Percentiles rank a stretch among this genome's conserved stretches.
These are phyloP conservation scores for Curvularia spicifera DNA, from an alignment of 2,329 filamentous ascomycete genomes.

Conservation along the genomic window DNA sequence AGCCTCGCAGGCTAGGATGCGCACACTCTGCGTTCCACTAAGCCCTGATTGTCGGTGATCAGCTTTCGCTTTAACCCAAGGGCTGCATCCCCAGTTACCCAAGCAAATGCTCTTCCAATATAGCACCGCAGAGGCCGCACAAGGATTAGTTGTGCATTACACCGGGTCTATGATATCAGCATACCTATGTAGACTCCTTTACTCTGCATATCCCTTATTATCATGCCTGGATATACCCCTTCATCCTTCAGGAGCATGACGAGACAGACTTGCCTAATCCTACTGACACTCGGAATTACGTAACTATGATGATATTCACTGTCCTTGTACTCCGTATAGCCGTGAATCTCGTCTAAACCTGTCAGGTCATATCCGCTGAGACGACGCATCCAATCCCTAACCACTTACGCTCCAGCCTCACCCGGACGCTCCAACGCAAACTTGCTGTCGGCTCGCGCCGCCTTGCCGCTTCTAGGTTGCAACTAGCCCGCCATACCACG, in stretches of 20 bases:
- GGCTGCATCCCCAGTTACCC: not conserved
- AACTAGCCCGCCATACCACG: slow-evolving; percentile 6
- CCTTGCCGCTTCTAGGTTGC: not conserved
- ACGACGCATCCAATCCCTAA: not conserved
- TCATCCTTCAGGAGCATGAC: not conserved
- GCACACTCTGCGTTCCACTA: too few species aligned
- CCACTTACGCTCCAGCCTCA: not conserved
- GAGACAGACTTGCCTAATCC: too few species aligned
- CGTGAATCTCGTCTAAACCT: not conserved
- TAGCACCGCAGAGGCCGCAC: not conserved
- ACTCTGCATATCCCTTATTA: not conserved
- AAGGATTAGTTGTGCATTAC: not conserved
- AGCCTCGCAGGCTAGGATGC: too few species aligned
- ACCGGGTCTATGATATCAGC: not conserved
- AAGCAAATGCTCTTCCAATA: not conserved
- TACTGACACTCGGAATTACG: not conserved
- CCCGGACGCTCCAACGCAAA: not conserved
- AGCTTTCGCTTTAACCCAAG: too few species aligned
- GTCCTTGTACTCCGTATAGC: not conserved
- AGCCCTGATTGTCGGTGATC: too few species aligned
- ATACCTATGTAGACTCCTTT: not conserved
- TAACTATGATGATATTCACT: not conserved
- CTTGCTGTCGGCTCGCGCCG: slow-evolving; percentile 4
- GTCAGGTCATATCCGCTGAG: not conserved
- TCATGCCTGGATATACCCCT: not conserved